Base-by-base conservation (phyloP, 306 rosid species). In the Rubus idaeus region DNA sequence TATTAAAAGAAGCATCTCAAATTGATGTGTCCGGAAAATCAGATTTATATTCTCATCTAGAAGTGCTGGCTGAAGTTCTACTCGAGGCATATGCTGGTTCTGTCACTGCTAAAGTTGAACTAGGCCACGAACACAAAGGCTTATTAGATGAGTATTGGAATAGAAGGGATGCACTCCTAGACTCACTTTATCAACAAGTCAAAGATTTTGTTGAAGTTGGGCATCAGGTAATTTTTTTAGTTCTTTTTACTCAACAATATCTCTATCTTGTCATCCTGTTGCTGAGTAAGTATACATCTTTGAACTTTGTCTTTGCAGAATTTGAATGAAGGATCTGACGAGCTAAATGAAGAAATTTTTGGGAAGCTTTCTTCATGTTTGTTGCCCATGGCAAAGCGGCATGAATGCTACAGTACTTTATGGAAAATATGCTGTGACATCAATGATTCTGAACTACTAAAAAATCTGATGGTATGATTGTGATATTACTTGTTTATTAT, bases 71-170 rank as follows among this genome's bases (percentile, higher is more conserved):
- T 41, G 98, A 95, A 83, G 91, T 92, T 65, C 87, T 90, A 26
- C 97, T 95, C 3, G 97, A 95, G 86, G 82, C 91, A 75, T 93
- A 92, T 88, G 84, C 93, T 78, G 97, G 96, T 84, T 96, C 97
- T 71, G 81, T 92, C 84, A 88, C 91, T 26, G 96, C 97, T 76
- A 95, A 92, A 83, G 85, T 84, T 82, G 97, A 95, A 87, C 74
- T 85, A 37, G 91, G 85, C 60, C 89, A 89, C 75, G 97, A 92
- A 66, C 96, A 87, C 79, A 88, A 84, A 75, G 90, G 91, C 80
- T 90, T 95, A 72, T 83, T 90, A 47, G 91, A 83, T 79, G 96
- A 90, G 83, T 89, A 86, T 78, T 95, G 98, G 98, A 85, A 72
- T 76, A 89, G 98, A 76, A 90, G 98, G 78, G 97, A 95, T 74